These are phyloP conservation scores for Austroboletus niveus DNA, from an alignment of 1,284 basidiomycete species.

Conservation along the genomic window DNA sequence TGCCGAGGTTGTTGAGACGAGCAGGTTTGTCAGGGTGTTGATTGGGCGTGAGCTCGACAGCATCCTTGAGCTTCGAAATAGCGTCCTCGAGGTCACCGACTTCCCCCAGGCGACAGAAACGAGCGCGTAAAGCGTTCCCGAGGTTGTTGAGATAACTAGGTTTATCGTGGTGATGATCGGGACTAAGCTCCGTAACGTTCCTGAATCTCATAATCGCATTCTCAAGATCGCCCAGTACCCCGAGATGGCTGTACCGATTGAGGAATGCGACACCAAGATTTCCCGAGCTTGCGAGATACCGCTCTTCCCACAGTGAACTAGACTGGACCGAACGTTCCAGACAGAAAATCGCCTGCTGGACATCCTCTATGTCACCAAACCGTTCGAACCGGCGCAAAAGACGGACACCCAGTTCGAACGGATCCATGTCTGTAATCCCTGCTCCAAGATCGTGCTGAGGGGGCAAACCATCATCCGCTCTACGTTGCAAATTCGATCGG, in stretches of 20 bases:
- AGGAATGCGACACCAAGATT: background rate
- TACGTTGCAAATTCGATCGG: background rate
- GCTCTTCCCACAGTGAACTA: background rate
- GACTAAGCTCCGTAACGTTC: too few species aligned
- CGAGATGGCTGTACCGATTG: background rate
- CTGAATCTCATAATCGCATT: background rate
- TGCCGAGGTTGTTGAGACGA: too few species aligned
- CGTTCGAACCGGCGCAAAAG: background rate
- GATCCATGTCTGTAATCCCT: background rate
- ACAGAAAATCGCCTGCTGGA: background rate
- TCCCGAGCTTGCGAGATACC: background rate
- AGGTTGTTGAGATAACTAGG: too few species aligned
- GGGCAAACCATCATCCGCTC: background rate
- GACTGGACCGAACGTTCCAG: background rate
- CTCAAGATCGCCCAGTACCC: too few species aligned
- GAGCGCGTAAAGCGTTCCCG: too few species aligned
- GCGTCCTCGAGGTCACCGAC: too few species aligned
- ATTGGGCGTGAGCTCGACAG: too few species aligned
- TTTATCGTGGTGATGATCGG: too few species aligned
- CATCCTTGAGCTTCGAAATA: too few species aligned
- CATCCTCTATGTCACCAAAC: background rate
- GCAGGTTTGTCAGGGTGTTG: too few species aligned
- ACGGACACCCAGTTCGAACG: background rate
- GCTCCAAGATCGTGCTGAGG: background rate
- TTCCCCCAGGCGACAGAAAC: too few species aligned